A percentile compares a stretch with the other conserved stretches of the same genome.
Conservation (phyloP, 148 eudicot species). For the Mesembryanthemum crystallinum region DNA sequence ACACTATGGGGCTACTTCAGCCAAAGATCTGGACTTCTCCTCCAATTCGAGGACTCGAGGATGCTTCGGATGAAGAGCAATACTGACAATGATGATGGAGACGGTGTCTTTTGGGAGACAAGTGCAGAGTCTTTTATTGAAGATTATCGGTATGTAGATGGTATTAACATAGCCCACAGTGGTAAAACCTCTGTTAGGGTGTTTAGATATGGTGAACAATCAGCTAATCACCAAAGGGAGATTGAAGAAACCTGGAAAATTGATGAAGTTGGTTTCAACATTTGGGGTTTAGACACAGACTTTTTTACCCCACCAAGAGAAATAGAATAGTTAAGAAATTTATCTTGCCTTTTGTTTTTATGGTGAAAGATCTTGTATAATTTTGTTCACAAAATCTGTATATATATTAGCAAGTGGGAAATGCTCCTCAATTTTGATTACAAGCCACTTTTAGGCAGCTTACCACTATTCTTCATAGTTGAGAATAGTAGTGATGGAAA, state of each 20-base stretch:
- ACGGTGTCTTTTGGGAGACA: conserved; percentile 92
- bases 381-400: conserved; percentile 13
- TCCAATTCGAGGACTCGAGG: conserved; percentile 89
- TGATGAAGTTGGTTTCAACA: conserved; percentile 85
- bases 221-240: conserved; percentile 87
- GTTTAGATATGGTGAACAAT: conserved; percentile 83
- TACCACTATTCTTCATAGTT: too few relatives aligned
- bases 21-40: conserved; percentile 80
- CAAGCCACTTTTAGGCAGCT: neutral
- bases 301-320: conserved; percentile 69
- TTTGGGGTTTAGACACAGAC: conserved; percentile 54
- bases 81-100: conserved; percentile 51
- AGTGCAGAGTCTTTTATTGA: conserved; percentile 81
- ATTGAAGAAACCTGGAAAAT: conserved; percentile 86
- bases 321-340: neutral
- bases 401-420: conserved; percentile 10
- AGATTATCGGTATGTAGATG: conserved; percentile 80
- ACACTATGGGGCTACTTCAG: conserved; percentile 97
- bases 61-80: conserved; percentile 62
- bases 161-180: conserved; percentile 80
- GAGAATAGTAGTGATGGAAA: too few relatives aligned
- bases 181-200: conserved; percentile 77
- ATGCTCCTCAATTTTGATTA: conserved; percentile 11
- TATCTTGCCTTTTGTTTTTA: neutral
- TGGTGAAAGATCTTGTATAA: conserved; percentile 6